phyloP scores from a whole-genome alignment of 345 rosid genomes.

The Heritiera fomes region DNA sequence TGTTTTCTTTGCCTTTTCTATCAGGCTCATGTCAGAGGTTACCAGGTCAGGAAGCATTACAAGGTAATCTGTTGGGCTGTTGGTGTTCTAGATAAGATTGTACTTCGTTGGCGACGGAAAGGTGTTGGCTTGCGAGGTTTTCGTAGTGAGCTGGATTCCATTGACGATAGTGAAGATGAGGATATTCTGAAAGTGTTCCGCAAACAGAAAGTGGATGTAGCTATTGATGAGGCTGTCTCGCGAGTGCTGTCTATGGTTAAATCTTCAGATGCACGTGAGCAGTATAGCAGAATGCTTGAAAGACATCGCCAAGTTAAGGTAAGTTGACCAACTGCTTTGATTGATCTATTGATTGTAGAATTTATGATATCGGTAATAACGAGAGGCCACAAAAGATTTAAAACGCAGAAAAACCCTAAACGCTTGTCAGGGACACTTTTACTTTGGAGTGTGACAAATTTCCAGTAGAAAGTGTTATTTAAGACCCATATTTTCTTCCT shows the following conservation, averaged over 20 bases:
- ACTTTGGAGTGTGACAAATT: not conserved
- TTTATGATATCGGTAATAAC: not conserved
- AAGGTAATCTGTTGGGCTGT: constrained; percentile 93
- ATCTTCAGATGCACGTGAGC: constrained; percentile 76
- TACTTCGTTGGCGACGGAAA: constrained; percentile 89
- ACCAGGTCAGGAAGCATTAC: constrained; percentile 84
- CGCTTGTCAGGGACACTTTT: not conserved
- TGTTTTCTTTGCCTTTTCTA: constrained; percentile 19
- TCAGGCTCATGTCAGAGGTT: constrained; percentile 95
- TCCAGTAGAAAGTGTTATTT: not conserved
- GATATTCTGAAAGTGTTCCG: constrained; percentile 95
- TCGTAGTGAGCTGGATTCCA: constrained; percentile 43
- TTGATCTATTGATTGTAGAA: not conserved
- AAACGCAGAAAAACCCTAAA: not conserved
- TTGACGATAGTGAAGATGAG: constrained; percentile 76
- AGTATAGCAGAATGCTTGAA: constrained; percentile 81
- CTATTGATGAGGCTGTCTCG: constrained; percentile 73
- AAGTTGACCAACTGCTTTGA: not conserved
- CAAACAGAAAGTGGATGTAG: constrained; percentile 72
- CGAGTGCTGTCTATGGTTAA: constrained; percentile 81
- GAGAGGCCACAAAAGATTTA: not conserved
- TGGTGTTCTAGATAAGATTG: constrained; percentile 75
- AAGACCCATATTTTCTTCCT: not conserved
- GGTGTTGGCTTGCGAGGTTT: constrained; percentile 83
- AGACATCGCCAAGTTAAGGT: constrained; percentile 79